These are phyloP conservation scores for Penicillium pulvis DNA, from an alignment of 495 filamentous ascomycete genomes.

Conservation along the genomic window DNA sequence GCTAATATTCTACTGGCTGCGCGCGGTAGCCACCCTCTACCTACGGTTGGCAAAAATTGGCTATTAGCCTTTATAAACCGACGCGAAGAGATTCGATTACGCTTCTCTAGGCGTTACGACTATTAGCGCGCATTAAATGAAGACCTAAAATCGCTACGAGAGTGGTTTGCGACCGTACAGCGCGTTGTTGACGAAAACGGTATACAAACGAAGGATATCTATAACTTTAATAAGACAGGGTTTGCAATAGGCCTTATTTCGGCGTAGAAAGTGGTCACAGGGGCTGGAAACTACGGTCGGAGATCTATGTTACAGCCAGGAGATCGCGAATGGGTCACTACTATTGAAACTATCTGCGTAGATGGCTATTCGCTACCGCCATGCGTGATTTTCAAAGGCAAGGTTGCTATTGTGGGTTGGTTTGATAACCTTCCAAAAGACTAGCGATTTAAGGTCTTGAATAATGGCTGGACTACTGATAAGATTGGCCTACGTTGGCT, in stretches of 20 bases:
- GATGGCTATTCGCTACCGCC: conserved; percentile 3
- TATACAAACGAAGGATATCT: conserved; percentile 8
- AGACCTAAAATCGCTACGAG: conserved; percentile 1
- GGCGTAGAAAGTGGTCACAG: background rate
- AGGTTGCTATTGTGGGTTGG: conserved; percentile 1
- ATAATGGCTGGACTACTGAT: conserved; percentile 5
- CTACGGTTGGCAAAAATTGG: conserved; percentile 7
- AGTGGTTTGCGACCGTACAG: background rate
- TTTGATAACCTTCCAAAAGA: conserved; percentile 1
- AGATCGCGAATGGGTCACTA: background rate
- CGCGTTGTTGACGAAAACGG: background rate
- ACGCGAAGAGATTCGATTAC: background rate
- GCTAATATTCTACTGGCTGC: conserved; percentile 8
- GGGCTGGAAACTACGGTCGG: conserved; percentile 5
- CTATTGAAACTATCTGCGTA: conserved; percentile 12
- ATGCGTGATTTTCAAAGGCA: conserved; percentile 3
- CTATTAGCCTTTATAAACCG: background rate
- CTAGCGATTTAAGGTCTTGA: conserved; percentile 6
- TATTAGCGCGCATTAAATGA: conserved; percentile 2
- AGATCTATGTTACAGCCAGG: conserved; percentile 4
- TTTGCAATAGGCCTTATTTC: conserved; percentile 7
- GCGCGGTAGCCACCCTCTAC: background rate
- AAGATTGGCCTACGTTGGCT: conserved; percentile 9
- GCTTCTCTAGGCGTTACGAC: conserved; percentile 6
- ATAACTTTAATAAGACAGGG: conserved; percentile 10